Evolutionary conservation across 2,329 filamentous ascomycete genomes (phyloP).

Genomic region (Aciculosporium take): DNA sequence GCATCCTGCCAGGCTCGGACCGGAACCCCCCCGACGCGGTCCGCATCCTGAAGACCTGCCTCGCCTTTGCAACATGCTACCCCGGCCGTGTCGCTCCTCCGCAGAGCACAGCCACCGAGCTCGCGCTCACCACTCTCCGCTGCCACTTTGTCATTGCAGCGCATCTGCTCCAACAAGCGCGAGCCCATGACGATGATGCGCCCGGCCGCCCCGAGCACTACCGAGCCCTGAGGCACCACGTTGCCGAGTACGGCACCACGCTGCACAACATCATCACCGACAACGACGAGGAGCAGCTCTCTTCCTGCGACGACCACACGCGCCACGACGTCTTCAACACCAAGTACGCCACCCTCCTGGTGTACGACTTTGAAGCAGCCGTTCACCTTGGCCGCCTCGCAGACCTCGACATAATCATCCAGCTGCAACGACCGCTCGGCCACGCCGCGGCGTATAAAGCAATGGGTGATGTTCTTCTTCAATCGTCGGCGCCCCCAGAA

Average conservation of each 20-base stretch:
- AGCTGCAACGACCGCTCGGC: conserved; percentile 30
- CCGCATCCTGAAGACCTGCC: conserved; percentile 40
- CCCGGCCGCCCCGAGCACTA: conserved; percentile 47
- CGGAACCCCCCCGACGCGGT: conserved; percentile 42
- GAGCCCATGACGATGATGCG: conserved; percentile 12
- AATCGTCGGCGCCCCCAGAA: conserved; percentile 34
- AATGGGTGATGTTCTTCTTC: conserved; percentile 52
- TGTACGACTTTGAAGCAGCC: conserved; percentile 69
- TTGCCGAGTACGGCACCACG: conserved; percentile 19
- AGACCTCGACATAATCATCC: conserved; percentile 45
- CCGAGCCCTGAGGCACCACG: conserved; percentile 42
- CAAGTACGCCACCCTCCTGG: conserved; percentile 53
- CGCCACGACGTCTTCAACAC: conserved; percentile 38
- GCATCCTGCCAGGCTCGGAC: conserved; percentile 41
- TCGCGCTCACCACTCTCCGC: conserved; percentile 39
- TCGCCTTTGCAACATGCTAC: conserved; percentile 37
- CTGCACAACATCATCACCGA: background rate
- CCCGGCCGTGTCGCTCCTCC: conserved; percentile 22
- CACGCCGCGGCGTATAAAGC: conserved; percentile 39
- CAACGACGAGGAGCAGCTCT: too few relatives aligned
- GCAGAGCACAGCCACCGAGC: background rate
- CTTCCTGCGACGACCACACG: conserved; percentile 25
- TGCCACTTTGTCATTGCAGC: conserved; percentile 55
- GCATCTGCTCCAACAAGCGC: conserved; percentile 8
- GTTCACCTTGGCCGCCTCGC: conserved; percentile 54